Evolutionary conservation across 768 basidiomycete species (phyloP).

Genomic region (Termitomyces eurrhizus): DNA sequence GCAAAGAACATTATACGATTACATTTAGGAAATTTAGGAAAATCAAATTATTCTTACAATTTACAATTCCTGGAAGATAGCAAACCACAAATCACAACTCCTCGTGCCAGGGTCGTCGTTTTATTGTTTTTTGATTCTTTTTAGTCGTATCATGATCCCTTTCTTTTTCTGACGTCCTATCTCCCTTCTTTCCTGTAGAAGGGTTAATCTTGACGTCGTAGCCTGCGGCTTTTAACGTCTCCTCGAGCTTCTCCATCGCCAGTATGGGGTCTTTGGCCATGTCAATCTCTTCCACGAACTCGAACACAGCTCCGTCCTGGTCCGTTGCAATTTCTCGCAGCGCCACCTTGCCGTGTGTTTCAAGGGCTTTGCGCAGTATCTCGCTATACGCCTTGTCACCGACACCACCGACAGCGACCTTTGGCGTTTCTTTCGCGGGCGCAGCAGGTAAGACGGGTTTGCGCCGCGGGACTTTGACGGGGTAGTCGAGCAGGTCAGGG

Average conservation of each 20-base stretch:
- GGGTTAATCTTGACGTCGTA: conserved; percentile 39
- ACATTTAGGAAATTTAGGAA: not conserved
- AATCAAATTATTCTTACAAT: conserved; percentile 9
- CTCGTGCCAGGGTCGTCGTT: conserved; percentile 12
- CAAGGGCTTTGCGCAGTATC: conserved; percentile 34
- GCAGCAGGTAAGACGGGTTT: conserved; percentile 45
- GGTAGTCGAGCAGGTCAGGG: conserved; percentile 48
- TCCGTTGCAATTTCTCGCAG: conserved; percentile 39
- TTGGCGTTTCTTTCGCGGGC: conserved; percentile 20
- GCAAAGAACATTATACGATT: not conserved
- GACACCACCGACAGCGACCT: conserved; percentile 9
- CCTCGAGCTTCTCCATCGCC: conserved; percentile 41
- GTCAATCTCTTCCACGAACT: conserved; percentile 42
- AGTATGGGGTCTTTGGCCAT: conserved; percentile 31
- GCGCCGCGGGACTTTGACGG: conserved; percentile 46
- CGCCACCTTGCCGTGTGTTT: conserved; percentile 31
- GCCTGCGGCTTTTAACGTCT: conserved; percentile 51
- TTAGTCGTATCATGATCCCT: conserved; percentile 9
- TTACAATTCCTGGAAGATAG: conserved; percentile 5
- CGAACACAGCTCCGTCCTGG: conserved; percentile 38
- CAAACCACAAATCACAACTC: conserved; percentile 12
- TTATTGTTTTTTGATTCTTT: conserved; percentile 16
- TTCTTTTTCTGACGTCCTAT: conserved; percentile 27
- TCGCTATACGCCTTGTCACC: conserved; percentile 26
- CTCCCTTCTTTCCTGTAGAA: conserved; percentile 12